Evolutionary conservation across 192 early-diverging fungal genomes (phyloP).

Genomic region (Gryganskiella cystojenkinii): DNA sequence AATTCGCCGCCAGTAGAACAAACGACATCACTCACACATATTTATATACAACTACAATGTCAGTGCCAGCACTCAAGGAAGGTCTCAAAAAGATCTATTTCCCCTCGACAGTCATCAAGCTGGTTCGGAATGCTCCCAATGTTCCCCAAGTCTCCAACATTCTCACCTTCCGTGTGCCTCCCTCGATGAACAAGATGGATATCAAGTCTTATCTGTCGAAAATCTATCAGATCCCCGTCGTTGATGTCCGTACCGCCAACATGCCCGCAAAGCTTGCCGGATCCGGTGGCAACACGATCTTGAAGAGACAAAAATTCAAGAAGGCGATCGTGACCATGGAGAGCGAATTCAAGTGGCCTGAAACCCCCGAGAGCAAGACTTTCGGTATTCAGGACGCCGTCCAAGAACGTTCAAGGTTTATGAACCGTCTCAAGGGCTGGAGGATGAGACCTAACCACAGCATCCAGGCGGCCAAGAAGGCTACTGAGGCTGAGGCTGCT

Average conservation of each 20-base stretch:
- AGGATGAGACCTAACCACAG: conserved; percentile 56
- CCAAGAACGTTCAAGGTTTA: conserved; percentile 51
- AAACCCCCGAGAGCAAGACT: conserved; percentile 47
- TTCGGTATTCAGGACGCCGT: conserved; percentile 58
- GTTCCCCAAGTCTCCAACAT: conserved; percentile 80
- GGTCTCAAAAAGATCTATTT: conserved; percentile 80
- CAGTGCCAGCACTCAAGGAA: conserved; percentile 42
- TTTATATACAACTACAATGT: neutral
- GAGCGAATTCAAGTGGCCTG: conserved; percentile 62
- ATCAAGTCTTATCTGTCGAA: conserved; percentile 86
- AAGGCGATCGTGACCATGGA: conserved; percentile 69
- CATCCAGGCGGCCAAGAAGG: conserved; percentile 54
- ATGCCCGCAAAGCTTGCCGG: conserved; percentile 72
- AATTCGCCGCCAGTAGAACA: neutral
- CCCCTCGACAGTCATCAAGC: conserved; percentile 86
- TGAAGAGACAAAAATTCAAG: conserved; percentile 60
- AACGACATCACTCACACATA: neutral
- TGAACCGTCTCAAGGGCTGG: conserved; percentile 66
- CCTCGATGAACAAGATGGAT: conserved; percentile 93
- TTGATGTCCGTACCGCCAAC: conserved; percentile 92
- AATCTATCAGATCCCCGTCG: conserved; percentile 85
- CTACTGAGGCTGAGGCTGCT: conserved; percentile 28
- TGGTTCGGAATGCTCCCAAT: conserved; percentile 75
- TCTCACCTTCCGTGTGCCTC: conserved; percentile 91
- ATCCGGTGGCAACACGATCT: conserved; percentile 38